Evolutionary conservation across 2,329 filamentous ascomycete genomes (phyloP).

Genomic region (Aureobasidium uvarum): DNA sequence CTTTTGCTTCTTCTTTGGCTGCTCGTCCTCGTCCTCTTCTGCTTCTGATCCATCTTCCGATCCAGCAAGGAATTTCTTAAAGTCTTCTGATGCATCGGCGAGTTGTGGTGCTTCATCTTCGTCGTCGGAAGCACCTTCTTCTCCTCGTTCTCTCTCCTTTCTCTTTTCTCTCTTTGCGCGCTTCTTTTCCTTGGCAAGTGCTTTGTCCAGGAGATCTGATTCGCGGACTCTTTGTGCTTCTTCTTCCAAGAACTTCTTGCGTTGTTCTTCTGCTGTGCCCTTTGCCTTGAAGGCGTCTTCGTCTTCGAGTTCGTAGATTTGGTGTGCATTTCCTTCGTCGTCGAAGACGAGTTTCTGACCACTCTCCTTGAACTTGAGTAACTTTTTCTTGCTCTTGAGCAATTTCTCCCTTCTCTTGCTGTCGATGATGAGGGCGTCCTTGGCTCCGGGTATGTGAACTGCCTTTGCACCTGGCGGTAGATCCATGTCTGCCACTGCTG

Average conservation of each 20-base stretch:
- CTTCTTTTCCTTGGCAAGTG: slow-evolving; percentile 72
- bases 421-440: slow-evolving; percentile 76
- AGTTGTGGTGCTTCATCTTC: slow-evolving; percentile 31
- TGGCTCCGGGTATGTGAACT: slow-evolving; percentile 64
- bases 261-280: slow-evolving; percentile 73
- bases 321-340: slow-evolving; percentile 81
- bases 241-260: slow-evolving; percentile 71
- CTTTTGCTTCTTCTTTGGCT: slow-evolving; percentile 64
- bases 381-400: slow-evolving; percentile 88
- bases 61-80: slow-evolving; percentile 28
- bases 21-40: slow-evolving; percentile 47
- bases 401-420: slow-evolving; percentile 94
- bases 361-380: slow-evolving; percentile 85
- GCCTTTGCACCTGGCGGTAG: slow-evolving; percentile 52
- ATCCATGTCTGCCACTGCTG: slow-evolving; percentile 46
- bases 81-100: slow-evolving; percentile 25
- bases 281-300: slow-evolving; percentile 75
- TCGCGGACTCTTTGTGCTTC: slow-evolving; percentile 69
- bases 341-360: slow-evolving; percentile 86
- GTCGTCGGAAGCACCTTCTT: slow-evolving; percentile 31
- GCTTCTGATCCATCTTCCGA: slow-evolving; percentile 42
- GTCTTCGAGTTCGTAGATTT: slow-evolving; percentile 82
- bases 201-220: slow-evolving; percentile 82
- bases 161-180: slow-evolving; percentile 72
- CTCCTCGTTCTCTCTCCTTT: slow-evolving; percentile 61